phyloP scores from a whole-genome alignment of 2,329 filamentous ascomycete genomes.

The Nothopassalora personata region DNA sequence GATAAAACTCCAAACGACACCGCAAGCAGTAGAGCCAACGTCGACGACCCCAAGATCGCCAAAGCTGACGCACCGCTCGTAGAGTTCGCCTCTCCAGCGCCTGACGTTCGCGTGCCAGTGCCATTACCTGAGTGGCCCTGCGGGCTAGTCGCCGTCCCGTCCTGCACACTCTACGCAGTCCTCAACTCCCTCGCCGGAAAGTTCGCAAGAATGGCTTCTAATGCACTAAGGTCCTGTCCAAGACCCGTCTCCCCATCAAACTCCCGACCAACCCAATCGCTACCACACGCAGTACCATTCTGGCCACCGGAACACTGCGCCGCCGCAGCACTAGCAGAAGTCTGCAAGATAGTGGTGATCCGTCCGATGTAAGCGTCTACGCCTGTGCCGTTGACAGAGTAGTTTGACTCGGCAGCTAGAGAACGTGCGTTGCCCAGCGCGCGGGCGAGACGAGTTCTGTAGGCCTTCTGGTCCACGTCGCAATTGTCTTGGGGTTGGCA shows the following conservation, averaged over 20 bases:
- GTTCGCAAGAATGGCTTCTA: constrained; percentile 45
- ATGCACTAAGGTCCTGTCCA: constrained; percentile 50
- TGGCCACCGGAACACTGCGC: constrained; percentile 47
- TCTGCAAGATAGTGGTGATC: constrained; percentile 19
- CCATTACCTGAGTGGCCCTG: background rate
- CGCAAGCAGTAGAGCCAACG: background rate
- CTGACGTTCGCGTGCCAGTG: background rate
- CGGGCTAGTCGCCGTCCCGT: background rate
- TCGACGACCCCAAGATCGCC: background rate
- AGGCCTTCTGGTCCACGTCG: constrained; percentile 65
- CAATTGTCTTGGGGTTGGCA: constrained; percentile 60
- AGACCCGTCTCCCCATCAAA: constrained; percentile 46
- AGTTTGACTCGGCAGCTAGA: constrained; percentile 5
- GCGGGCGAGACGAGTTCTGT: constrained; percentile 62
- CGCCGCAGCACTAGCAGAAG: constrained; percentile 51
- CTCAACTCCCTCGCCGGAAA: constrained; percentile 20
- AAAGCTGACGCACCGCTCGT: background rate
- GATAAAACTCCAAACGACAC: background rate
- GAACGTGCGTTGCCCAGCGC: constrained; percentile 12
- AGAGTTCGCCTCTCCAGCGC: background rate
- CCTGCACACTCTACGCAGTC: background rate
- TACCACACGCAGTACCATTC: constrained; percentile 37
- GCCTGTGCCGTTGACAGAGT: constrained; percentile 42
- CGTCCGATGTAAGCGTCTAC: background rate
- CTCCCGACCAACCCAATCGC: constrained; percentile 34